A percentile compares a stretch with the other conserved stretches of the same genome.
Evolutionary conservation across 805 yeast genomes (phyloP).

Genomic region (Barnettozyma californica): DNA sequence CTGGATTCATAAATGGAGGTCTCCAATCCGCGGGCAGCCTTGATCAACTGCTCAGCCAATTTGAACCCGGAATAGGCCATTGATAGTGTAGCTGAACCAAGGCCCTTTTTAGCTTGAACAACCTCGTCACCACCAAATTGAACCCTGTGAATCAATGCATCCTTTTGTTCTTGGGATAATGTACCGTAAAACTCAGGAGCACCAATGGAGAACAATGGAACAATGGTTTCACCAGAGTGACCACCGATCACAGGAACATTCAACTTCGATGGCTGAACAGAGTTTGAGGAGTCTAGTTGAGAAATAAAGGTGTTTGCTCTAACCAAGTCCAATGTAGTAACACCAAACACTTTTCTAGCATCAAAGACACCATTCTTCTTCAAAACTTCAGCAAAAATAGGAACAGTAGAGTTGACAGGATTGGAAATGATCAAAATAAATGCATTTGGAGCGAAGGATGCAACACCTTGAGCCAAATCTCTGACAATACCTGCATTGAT

Average conservation of each 20-base stretch:
- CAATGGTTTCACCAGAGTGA: constrained; percentile 80
- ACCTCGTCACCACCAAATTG: constrained; percentile 90
- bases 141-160: constrained; percentile 60
- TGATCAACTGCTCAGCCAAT: constrained; percentile 62
- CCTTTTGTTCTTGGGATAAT: constrained; percentile 21
- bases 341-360: constrained; percentile 78
- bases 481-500: constrained; percentile 80
- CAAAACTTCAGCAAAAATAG: constrained; percentile 76
- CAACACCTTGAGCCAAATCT: constrained; percentile 67
- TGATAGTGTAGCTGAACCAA: constrained; percentile 79
- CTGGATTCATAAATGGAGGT: constrained; percentile 36
- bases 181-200: constrained; percentile 31
- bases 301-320: constrained; percentile 59
- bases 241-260: constrained; percentile 78
- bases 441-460: constrained; percentile 63
- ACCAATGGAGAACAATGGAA: constrained; percentile 65
- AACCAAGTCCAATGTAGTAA: constrained; percentile 73
- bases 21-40: constrained; percentile 41
- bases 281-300: constrained; percentile 14
- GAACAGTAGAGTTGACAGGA: constrained; percentile 83
- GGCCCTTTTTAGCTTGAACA: constrained; percentile 79
- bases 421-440: constrained; percentile 64
- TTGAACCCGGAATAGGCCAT: constrained; percentile 85
- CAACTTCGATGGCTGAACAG: constrained; percentile 17
- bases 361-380: constrained; percentile 66